Percentiles rank a stretch among this genome's conserved stretches.
Conservation (phyloP, 2,329 filamentous ascomycete species). For the Furcasterigmium furcatum region DNA sequence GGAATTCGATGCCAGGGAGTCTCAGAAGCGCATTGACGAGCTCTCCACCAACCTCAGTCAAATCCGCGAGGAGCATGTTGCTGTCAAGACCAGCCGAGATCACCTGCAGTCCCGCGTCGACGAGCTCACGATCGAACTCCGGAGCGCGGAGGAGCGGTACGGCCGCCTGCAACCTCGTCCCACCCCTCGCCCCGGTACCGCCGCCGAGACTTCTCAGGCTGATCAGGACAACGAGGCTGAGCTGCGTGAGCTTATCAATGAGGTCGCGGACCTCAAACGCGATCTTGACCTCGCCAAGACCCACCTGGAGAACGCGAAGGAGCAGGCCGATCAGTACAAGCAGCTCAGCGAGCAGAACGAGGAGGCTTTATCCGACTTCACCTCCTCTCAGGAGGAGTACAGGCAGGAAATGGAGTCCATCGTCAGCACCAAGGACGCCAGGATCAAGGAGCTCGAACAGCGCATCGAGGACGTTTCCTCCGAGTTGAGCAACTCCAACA, state of each 20-base stretch:
- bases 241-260: slow-evolving; percentile 76
- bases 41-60: slow-evolving; percentile 76
- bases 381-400: slow-evolving; percentile 80
- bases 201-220: slow-evolving; percentile 34
- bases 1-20: slow-evolving; percentile 86
- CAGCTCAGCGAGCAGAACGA: slow-evolving; percentile 83
- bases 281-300: slow-evolving; percentile 78
- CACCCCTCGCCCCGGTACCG: slow-evolving; percentile 54
- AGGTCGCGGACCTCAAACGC: slow-evolving; percentile 82
- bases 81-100: slow-evolving; percentile 82
- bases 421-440: slow-evolving; percentile 73
- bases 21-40: slow-evolving; percentile 89
- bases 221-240: slow-evolving; percentile 54
- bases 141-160: slow-evolving; percentile 83
- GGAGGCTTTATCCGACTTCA: slow-evolving; percentile 78
- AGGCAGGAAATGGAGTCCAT: slow-evolving; percentile 79
- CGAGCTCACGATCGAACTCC: slow-evolving; percentile 83
- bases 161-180: slow-evolving; percentile 79
- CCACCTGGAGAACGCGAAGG: slow-evolving; percentile 77
- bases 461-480: slow-evolving; percentile 78
- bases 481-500: slow-evolving; percentile 79
- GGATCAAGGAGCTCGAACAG: slow-evolving; percentile 77
- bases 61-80: slow-evolving; percentile 81
- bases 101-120: slow-evolving; percentile 86
- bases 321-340: slow-evolving; percentile 84